These are phyloP conservation scores for Ettlia oleoabundans DNA, from an alignment of 139 green algal species.

Conservation along the genomic window DNA sequence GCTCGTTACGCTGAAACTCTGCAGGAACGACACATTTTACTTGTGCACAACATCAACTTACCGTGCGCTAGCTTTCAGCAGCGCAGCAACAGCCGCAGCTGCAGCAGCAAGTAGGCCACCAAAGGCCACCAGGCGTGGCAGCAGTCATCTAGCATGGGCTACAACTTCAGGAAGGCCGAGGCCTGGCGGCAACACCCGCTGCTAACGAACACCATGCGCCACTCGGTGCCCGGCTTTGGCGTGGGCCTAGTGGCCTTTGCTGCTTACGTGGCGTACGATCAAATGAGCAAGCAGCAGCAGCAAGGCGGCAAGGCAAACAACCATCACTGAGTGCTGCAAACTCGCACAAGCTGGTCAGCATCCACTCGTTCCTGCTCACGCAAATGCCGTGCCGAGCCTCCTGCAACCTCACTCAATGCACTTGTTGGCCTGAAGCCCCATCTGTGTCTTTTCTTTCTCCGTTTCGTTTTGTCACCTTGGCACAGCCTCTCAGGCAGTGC, in stretches of 20 bases:
- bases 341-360: no score
- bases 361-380: neutral
- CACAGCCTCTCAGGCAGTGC: no score
- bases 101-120: neutral
- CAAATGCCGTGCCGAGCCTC: no score
- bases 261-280: slow-evolving; percentile 58
- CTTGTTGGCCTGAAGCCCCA: no score
- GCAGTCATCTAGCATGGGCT: slow-evolving; percentile 33
- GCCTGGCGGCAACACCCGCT: slow-evolving; percentile 51
- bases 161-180: slow-evolving; percentile 41
- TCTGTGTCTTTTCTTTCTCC: no score
- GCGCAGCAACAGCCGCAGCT: neutral
- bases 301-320: neutral
- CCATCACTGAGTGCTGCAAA: no score
- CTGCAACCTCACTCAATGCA: no score
- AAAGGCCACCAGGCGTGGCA: neutral
- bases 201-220: slow-evolving; percentile 53
- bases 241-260: slow-evolving; percentile 53
- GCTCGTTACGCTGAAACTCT: no score
- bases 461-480: no score
- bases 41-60: no score
- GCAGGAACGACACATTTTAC: no score
- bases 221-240: slow-evolving; percentile 50
- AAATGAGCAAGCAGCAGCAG: slow-evolving; percentile 28
- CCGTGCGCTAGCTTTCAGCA: no score